Percentiles rank a stretch among this genome's conserved stretches.
These are phyloP conservation scores for Pleurotus salmoneostramineus DNA, from an alignment of 768 basidiomycete genomes.

Conservation along the genomic window DNA sequence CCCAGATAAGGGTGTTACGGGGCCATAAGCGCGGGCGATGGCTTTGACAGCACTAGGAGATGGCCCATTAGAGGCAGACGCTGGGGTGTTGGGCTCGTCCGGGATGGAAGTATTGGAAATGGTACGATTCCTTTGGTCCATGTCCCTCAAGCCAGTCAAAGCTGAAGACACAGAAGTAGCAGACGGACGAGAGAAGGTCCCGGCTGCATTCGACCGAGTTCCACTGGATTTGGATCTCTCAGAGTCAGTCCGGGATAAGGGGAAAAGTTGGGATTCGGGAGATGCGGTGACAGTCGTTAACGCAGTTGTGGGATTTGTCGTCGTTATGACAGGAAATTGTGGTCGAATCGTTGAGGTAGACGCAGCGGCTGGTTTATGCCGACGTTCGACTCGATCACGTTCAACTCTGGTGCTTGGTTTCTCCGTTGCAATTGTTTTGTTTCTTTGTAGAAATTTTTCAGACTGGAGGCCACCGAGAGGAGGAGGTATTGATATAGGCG, in stretches of 20 bases:
- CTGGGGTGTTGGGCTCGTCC: slow-evolving; percentile 19
- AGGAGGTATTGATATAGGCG: slow-evolving; percentile 50
- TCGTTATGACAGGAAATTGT: slow-evolving; percentile 47
- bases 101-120: slow-evolving; percentile 6
- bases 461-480: slow-evolving; percentile 59
- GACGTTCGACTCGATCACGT: slow-evolving; percentile 9
- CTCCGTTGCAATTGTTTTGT: slow-evolving; percentile 12
- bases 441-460: slow-evolving; percentile 35
- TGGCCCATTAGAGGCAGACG: slow-evolving; percentile 6
- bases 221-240: slow-evolving; percentile 39
- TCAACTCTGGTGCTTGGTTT: slow-evolving; percentile 5
- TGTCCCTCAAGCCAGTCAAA: slow-evolving; percentile 49
- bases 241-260: slow-evolving; percentile 44
- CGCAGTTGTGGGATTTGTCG: slow-evolving; percentile 62
- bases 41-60: slow-evolving; percentile 18
- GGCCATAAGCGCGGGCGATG: slow-evolving; percentile 10
- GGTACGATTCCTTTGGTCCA: slow-evolving; percentile 19
- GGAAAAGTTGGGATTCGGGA: slow-evolving; percentile 25
- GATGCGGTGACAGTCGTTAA: slow-evolving; percentile 55
- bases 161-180: slow-evolving; percentile 44
- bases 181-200: slow-evolving; percentile 62
- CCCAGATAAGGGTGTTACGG: slow-evolving; percentile 23
- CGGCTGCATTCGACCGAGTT: slow-evolving; percentile 20
- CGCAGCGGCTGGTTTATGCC: background rate
- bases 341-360: slow-evolving; percentile 34